Evolutionary conservation across 2,329 filamentous ascomycete species (phyloP), one percentile per base, ranked within the genome.

Genomic region (Rutstroemia sp.): DNA sequence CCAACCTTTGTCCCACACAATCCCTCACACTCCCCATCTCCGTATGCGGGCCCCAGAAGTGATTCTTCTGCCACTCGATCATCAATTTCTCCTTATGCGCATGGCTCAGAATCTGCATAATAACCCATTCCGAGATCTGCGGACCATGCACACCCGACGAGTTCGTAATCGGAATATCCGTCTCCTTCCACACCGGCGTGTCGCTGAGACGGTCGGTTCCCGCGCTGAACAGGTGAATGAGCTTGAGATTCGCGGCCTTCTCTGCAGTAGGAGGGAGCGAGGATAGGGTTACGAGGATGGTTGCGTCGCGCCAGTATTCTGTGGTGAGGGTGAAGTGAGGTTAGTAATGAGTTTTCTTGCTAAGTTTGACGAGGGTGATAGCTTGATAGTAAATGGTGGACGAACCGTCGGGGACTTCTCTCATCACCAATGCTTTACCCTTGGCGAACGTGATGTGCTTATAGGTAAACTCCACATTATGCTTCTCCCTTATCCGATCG

Each of bases 101-200:
- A 23, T 78, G 73, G n/a, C 78, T 73, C 2, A 86, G 71, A 54
- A 78, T 76, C 63, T 83, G 84, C 75, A 86, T 75, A 27, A 86
- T 69, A 12, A 83, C 78, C 83, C 83, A 87, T 71, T 87, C 84
- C 0, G 82, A 75, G 50, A 87, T 87, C 56, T 83, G 81, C 0
- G 84, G 83, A 1, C 70, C 69, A 52, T 72, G 70, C 14, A 73
- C 64, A 6, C 71, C 70, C 5, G 65, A 69, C 7, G 68, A 67
- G 12, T 68, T 72, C 0, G 69, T 68, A 21, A 73, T 61, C 0
- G 64, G 56, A n/a, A 73, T 67, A n/a, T 65, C 57, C 2, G 69
- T 66, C 5, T 70, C 64, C 45, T 63, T 71, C 58, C 65, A 73
- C 1, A 73, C 58, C 1, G 63, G 65, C 1, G 62, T 62, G 0